Percentiles rank a stretch among this genome's conserved stretches.
Evolutionary conservation across 805 yeast genomes (phyloP).

Genomic region (Metschnikowia bowlesiae): DNA sequence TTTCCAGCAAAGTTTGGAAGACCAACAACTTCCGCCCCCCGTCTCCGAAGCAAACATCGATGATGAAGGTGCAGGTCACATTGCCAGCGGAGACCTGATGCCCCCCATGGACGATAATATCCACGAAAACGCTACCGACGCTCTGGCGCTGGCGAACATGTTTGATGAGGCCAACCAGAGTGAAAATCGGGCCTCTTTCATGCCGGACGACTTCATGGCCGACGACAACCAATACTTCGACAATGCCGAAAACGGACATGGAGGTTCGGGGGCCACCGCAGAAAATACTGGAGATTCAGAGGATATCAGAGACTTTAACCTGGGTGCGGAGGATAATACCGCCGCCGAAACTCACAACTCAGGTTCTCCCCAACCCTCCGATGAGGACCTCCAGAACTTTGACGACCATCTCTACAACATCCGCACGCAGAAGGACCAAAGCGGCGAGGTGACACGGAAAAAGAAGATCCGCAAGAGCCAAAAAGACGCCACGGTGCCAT

Average conservation of each 20-base stretch:
- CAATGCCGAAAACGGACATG: not conserved
- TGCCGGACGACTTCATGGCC: not conserved
- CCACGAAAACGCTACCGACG: not conserved
- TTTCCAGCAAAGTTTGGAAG: slow-evolving; percentile 12
- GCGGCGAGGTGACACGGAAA: slow-evolving; percentile 16
- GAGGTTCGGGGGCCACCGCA: too few species aligned
- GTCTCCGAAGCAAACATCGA: slow-evolving; percentile 13
- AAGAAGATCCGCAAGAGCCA: slow-evolving; percentile 16
- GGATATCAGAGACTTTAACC: too few species aligned
- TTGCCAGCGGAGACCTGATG: slow-evolving; percentile 8
- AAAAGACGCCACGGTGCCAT: slow-evolving; percentile 2
- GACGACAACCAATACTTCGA: not conserved
- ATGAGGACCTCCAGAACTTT: slow-evolving; percentile 1
- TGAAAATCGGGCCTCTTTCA: too few species aligned
- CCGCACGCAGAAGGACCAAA: slow-evolving; percentile 12
- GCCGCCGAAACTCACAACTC: too few species aligned
- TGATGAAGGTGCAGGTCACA: slow-evolving; percentile 11
- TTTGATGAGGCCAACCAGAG: not conserved
- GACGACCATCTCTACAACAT: slow-evolving; percentile 16
- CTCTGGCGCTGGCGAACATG: not conserved
- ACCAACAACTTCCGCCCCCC: slow-evolving; percentile 13
- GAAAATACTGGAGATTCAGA: too few species aligned
- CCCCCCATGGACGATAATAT: slow-evolving; percentile 4
- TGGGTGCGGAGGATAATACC: too few species aligned
- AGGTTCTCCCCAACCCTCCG: not conserved